Evolutionary conservation across 1,284 basidiomycete species (phyloP), one percentile per base, ranked within the genome.

Genomic region (Ceraceosorus guamensis): DNA sequence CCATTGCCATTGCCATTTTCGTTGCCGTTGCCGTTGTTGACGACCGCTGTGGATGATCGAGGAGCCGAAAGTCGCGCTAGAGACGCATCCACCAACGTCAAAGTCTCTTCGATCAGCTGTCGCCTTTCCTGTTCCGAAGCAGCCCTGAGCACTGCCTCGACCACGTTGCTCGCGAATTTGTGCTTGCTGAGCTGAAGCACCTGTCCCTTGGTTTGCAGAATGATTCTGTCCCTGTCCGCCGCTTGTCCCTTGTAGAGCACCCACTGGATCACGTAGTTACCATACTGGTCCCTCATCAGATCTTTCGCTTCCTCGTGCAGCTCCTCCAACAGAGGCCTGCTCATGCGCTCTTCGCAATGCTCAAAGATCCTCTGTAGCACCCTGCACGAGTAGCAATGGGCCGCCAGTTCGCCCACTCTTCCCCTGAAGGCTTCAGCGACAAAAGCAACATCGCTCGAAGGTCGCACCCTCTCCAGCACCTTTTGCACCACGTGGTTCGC

Each of bases 141-240:
- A 24, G 81, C 85, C 24, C 85, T 76, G 47, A 96, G 81, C 1
- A 91, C 90, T 77, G 91, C 91, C 79, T 98, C 95, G 74, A 90
- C 88, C 16, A 98, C 95, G 71, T 98, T 98, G 16, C 89, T 92
- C 0, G 93, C 91, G 71, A 93, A 97, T 77, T 97, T 97, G 79
- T 96, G 92, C 50, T 63, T 53, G 0, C 69, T 65, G 35, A 78
- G 84, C 60, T 81, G 79, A 35, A 91, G 77, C 73, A 98, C 83
- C 67, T 87, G 84, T 2, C 89, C 88, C 24, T 83, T 84, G 57
- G 96, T 82, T 68, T 84, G 84, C 8, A 78, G 77, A 56, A 95
- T 81, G 48, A 96, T 83, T 56, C 82, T 78, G 6, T 80, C 79
- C 50, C 84, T 83, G 75, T 97, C 92, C 7, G 83, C 80, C 2